phyloP scores from a whole-genome alignment of 2,329 filamentous ascomycete genomes.

The Teratosphaeria destructans region DNA sequence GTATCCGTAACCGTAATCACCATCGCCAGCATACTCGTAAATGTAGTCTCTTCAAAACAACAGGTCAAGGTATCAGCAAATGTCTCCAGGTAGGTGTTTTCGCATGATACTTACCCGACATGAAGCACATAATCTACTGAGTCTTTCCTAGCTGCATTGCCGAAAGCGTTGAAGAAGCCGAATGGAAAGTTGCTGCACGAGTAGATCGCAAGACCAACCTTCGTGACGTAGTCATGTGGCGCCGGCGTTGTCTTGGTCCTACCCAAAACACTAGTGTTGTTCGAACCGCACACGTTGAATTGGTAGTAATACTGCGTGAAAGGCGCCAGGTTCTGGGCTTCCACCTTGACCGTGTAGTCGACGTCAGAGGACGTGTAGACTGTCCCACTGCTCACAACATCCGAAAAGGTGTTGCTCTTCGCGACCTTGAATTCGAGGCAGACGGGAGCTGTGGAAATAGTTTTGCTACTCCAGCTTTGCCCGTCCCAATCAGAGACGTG shows the following conservation, averaged over 20 bases:
- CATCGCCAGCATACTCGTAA: conserved; percentile 46
- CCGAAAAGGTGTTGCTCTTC: conserved; percentile 35
- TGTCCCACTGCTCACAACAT: conserved; percentile 45
- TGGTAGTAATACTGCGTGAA: conserved; percentile 62
- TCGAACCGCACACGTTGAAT: conserved; percentile 56
- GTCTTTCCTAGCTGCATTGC: conserved; percentile 32
- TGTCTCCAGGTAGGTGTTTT: background rate
- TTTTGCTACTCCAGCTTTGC: conserved; percentile 22
- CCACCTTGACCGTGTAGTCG: conserved; percentile 66
- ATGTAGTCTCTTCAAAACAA: conserved; percentile 42
- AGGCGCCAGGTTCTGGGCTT: conserved; percentile 51
- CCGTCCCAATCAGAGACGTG: background rate
- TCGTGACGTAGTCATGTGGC: conserved; percentile 44
- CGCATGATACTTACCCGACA: conserved; percentile 18
- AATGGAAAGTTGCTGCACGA: conserved; percentile 57
- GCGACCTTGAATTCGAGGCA: conserved; percentile 58
- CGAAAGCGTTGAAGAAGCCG: conserved; percentile 29
- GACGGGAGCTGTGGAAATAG: conserved; percentile 50
- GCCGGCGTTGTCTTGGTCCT: conserved; percentile 60
- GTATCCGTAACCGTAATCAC: conserved; percentile 37
- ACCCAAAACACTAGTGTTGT: conserved; percentile 52
- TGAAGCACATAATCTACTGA: conserved; percentile 39
- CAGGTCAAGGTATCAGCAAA: background rate
- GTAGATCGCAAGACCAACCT: conserved; percentile 56
- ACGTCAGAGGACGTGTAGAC: conserved; percentile 63